A percentile compares a stretch with the other conserved stretches of the same genome.
These are phyloP conservation scores for Botrytis galanthina DNA, from an alignment of 2,329 filamentous ascomycete species.

Conservation along the genomic window DNA sequence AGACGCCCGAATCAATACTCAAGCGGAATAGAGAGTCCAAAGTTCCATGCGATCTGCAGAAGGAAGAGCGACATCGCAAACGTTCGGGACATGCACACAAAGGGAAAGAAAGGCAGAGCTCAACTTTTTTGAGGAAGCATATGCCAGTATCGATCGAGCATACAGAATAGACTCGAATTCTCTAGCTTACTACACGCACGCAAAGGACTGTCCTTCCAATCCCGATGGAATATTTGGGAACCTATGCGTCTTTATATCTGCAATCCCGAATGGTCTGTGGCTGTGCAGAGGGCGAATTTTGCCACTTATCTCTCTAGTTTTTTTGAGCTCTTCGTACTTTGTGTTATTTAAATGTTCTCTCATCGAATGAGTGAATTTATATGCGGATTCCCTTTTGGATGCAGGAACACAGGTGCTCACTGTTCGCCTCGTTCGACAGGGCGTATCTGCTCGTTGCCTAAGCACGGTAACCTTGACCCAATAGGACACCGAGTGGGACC, in stretches of 20 bases:
- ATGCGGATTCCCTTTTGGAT: not conserved
- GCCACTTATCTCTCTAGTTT: not conserved
- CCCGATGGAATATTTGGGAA: not conserved
- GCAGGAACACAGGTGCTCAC: constrained; percentile 1
- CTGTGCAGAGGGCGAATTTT: not conserved
- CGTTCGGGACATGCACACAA: not conserved
- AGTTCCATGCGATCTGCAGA: constrained; percentile 9
- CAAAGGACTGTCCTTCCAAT: not conserved
- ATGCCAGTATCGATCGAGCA: not conserved
- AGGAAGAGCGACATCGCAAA: constrained; percentile 20
- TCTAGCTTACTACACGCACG: not conserved
- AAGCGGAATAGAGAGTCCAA: constrained; percentile 15
- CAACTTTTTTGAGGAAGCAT: constrained; percentile 2
- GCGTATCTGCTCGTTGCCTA: constrained; percentile 6
- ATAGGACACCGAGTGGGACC: constrained; percentile 7
- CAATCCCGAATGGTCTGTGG: not conserved
- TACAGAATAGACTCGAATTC: not conserved
- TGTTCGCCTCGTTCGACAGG: not conserved
- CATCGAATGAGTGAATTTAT: constrained; percentile 2
- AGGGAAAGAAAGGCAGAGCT: not conserved
- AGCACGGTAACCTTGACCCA: not conserved
- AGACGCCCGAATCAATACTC: constrained; percentile 22
- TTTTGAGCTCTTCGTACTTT: not conserved
- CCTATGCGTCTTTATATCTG: not conserved
- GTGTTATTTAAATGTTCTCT: not conserved